phyloP scores from a whole-genome alignment of 1,284 basidiomycete species.

The Leucoagaricus sp. region DNA sequence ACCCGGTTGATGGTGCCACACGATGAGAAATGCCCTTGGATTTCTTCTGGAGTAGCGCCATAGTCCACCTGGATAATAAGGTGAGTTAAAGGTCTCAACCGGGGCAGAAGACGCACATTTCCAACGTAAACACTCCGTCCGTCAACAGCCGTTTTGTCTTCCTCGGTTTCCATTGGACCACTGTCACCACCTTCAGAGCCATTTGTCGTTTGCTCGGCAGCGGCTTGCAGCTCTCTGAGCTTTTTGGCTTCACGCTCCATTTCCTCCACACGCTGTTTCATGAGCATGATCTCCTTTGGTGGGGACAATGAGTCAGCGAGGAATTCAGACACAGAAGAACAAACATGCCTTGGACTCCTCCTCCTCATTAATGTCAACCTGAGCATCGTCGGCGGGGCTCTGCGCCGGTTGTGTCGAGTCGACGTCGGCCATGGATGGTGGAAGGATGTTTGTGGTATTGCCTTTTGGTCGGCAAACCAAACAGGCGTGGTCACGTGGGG shows the following conservation, averaged over 20 bases:
- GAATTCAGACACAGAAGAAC: slow-evolving; percentile 6
- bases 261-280: slow-evolving; percentile 92
- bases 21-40: slow-evolving; percentile 96
- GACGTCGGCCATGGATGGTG: slow-evolving; percentile 39
- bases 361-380: slow-evolving; percentile 58
- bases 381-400: slow-evolving; percentile 36
- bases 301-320: slow-evolving; percentile 18
- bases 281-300: slow-evolving; percentile 73
- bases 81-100: background rate
- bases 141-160: slow-evolving; percentile 80
- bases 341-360: slow-evolving; percentile 53
- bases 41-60: slow-evolving; percentile 95
- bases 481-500: slow-evolving; percentile 10
- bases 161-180: slow-evolving; percentile 70
- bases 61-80: slow-evolving; percentile 84
- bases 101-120: slow-evolving; percentile 67
- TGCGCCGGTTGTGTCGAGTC: slow-evolving; percentile 39
- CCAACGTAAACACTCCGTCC: slow-evolving; percentile 93
- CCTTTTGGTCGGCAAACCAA: slow-evolving; percentile 2
- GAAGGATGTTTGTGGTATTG: slow-evolving; percentile 17
- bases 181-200: slow-evolving; percentile 42
- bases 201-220: slow-evolving; percentile 66
- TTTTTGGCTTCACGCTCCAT: slow-evolving; percentile 93
- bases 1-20: slow-evolving; percentile 99
- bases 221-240: slow-evolving; percentile 88